Evolutionary conservation across 176 grass and related monocot genomes (phyloP), one percentile per base, ranked within the genome.

Genomic region (Juncus effusus): DNA sequence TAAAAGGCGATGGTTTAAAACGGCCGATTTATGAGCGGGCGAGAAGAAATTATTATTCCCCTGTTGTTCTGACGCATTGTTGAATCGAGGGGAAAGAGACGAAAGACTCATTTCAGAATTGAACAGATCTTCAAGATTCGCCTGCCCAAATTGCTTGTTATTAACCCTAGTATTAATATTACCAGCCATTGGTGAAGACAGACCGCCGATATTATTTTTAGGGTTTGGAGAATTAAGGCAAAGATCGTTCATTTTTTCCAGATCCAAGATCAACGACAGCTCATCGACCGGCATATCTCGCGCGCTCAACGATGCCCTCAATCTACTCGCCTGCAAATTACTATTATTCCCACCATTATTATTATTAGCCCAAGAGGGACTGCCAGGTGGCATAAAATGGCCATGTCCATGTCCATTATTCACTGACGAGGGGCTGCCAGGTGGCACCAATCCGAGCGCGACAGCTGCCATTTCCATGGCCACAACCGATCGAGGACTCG

Each of bases 231-330:
- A 73, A 7, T 81, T 55, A 8, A 87, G 61, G 63, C 73, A 81
- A 16, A 96, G 73, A 16, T 86, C 84, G 44, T 83, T 83, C n/a
- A 96, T 79, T 44, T 87, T 84, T 45, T 80, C 77, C 0, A 86
- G 84, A 7, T 96, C 91, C 0, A 86, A 76, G 5, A 96, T 61
- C 16, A 71, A 35, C 0, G 81, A 85, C 40, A 87, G 79, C 47
- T 96, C 87, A 76, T 91, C 91, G 59, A 66, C 56, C 0, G 77
- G 59, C 49, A 74, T 83, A 70, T 91, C 87, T 70, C 91, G 86
- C 57, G 91, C 87, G 63, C 90, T 96, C 65, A 85, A 86, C 44
- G 91, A 91, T 56, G 91, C 78, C 2, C 91, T 84, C 42, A 96
- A 68, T 65, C 91, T 84, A 58, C 91, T 96, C 12, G 79, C 78